A percentile compares a stretch with the other conserved stretches of the same genome.
Evolutionary conservation across 345 rosid species (phyloP).

Genomic region (Euphorbia lathyris): DNA sequence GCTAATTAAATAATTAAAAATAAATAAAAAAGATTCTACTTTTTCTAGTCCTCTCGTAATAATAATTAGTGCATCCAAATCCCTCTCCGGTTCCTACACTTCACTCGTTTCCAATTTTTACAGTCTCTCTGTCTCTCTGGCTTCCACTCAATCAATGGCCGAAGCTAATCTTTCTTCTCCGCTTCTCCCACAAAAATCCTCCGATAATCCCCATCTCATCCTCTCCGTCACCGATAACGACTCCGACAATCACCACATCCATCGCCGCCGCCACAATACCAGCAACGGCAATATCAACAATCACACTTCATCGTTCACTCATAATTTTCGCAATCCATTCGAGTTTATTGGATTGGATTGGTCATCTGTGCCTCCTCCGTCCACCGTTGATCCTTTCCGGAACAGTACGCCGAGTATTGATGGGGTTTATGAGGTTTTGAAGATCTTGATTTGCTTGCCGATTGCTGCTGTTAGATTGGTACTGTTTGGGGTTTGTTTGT

Average conservation of each 20-base stretch:
- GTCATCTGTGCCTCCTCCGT: constrained; percentile 44
- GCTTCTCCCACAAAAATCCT: constrained; percentile 40
- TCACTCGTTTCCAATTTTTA: no score
- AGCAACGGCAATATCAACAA: constrained; percentile 13
- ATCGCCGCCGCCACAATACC: constrained; percentile 3
- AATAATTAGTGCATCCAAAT: neutral
- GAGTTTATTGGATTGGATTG: constrained; percentile 51
- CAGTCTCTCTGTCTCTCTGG: no score
- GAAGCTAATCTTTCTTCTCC: constrained; percentile 52
- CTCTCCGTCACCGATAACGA: constrained; percentile 43
- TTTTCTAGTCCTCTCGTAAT: neutral
- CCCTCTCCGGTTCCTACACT: neutral
- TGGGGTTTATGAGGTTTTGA: constrained; percentile 69
- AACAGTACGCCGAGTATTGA: constrained; percentile 52
- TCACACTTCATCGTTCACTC: neutral
- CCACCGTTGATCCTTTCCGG: constrained; percentile 70
- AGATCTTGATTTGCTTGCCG: constrained; percentile 69
- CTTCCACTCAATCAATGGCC: constrained; percentile 40
- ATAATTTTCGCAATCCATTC: constrained; percentile 43
- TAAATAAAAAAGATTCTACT: neutral
- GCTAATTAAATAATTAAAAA: neutral
- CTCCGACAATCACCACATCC: constrained; percentile 8
- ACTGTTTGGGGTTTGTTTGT: constrained; percentile 59
- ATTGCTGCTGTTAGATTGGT: constrained; percentile 57
- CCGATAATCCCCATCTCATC: constrained; percentile 43